phyloP scores from a whole-genome alignment of 768 basidiomycete genomes.

The Tricholoma sp. region DNA sequence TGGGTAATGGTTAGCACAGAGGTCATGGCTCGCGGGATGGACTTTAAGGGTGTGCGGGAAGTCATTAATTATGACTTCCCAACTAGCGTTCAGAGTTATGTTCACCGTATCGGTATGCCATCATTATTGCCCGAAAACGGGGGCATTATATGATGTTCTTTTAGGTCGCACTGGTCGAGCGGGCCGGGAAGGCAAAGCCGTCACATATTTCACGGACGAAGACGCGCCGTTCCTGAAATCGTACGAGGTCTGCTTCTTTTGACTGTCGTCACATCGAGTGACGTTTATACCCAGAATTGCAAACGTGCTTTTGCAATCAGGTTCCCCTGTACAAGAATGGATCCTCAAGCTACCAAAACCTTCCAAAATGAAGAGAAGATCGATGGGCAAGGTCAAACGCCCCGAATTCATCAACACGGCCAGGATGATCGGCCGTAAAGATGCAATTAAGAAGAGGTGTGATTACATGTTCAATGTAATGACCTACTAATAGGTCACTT shows the following conservation, averaged over 20 bases:
- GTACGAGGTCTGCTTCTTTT: conserved; percentile 35
- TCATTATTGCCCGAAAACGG: neutral
- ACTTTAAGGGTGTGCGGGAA: conserved; percentile 90
- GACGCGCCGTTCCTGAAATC: conserved; percentile 91
- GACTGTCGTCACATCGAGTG: conserved; percentile 1
- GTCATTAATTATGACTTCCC: conserved; percentile 99
- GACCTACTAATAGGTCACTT: conserved; percentile 4
- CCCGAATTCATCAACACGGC: conserved; percentile 71
- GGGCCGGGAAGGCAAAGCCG: conserved; percentile 85
- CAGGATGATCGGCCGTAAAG: conserved; percentile 58
- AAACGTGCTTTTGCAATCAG: conserved; percentile 91
- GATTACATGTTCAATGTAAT: conserved; percentile 8
- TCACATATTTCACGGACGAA: conserved; percentile 94
- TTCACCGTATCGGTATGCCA: conserved; percentile 84
- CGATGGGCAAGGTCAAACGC: conserved; percentile 82
- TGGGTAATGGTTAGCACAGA: conserved; percentile 98
- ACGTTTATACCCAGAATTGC: conserved; percentile 61
- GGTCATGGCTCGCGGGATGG: conserved; percentile 97
- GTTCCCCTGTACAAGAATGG: conserved; percentile 90
- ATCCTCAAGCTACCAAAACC: conserved; percentile 93
- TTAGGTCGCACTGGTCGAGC: conserved; percentile 92
- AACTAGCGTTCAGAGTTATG: conserved; percentile 89
- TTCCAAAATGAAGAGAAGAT: conserved; percentile 78
- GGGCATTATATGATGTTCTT: neutral
- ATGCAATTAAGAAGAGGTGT: conserved; percentile 71